Conservation (phyloP, 2,329 filamentous ascomycete species). For the Fusarium sp. region DNA sequence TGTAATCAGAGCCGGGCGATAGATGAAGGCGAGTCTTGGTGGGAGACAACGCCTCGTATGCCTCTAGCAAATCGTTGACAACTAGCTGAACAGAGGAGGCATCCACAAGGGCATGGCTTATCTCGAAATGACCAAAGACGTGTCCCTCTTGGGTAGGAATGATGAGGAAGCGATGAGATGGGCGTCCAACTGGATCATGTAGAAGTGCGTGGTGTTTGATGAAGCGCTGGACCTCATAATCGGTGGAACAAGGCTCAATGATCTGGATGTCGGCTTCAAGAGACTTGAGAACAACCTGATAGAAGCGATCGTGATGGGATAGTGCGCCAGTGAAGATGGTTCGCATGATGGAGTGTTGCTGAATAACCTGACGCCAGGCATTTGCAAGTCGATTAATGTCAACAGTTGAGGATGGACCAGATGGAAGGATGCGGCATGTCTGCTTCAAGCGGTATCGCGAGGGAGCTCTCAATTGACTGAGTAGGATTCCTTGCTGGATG, state of each 20-base stretch:
- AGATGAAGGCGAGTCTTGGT: neutral
- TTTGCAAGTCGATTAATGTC: neutral
- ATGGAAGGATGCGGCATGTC: neutral
- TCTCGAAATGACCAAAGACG: neutral
- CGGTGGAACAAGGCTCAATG: neutral
- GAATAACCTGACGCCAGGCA: neutral
- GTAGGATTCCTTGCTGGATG: neutral
- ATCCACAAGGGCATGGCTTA: neutral
- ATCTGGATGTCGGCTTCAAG: neutral
- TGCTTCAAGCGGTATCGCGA: neutral
- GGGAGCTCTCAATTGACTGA: neutral
- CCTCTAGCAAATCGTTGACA: neutral
- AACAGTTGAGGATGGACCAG: neutral
- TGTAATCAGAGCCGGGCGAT: neutral
- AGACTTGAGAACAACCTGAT: neutral
- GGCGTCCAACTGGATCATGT: neutral
- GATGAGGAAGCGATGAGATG: neutral
- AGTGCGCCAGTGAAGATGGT: constrained; percentile 1
- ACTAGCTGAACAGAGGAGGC: neutral
- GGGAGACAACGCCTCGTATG: neutral
- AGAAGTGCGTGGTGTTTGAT: neutral
- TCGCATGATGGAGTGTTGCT: constrained; percentile 3
- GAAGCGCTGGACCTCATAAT: neutral
- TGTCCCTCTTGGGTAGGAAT: neutral
- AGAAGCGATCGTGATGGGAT: neutral